These are phyloP conservation scores for Zanthoxylum bungeanum DNA, from an alignment of 345 rosid species.

Conservation along the genomic window DNA sequence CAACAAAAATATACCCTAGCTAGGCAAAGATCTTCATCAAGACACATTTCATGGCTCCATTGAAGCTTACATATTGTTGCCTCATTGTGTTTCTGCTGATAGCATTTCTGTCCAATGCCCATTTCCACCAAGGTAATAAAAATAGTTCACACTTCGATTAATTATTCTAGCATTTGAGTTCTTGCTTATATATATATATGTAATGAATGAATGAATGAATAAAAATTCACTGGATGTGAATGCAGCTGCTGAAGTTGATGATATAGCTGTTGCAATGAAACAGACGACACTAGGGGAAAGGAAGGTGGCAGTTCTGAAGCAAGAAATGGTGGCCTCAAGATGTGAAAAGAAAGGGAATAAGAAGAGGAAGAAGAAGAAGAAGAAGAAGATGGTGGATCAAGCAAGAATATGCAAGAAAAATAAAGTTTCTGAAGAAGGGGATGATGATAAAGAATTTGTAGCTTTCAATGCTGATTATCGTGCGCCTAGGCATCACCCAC, in stretches of 20 bases:
- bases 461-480: slow-evolving; percentile 71
- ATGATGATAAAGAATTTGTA: slow-evolving; percentile 47
- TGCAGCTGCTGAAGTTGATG: slow-evolving; percentile 10
- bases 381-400: neutral
- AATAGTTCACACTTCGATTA: neutral
- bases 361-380: too few species aligned
- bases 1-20: slow-evolving; percentile 7
- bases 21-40: too few species aligned
- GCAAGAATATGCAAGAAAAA: slow-evolving; percentile 7
- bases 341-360: neutral
- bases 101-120: slow-evolving; percentile 11
- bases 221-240: neutral
- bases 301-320: neutral
- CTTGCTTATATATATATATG: neutral
- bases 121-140: slow-evolving; percentile 17
- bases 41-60: slow-evolving; percentile 16
- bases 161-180: neutral
- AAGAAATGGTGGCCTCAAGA: slow-evolving; percentile 4
- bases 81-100: slow-evolving; percentile 15
- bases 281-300: slow-evolving; percentile 8
- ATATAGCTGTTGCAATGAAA: neutral
- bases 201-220: too few species aligned
- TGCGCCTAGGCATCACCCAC: slow-evolving; percentile 76
- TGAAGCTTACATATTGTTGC: slow-evolving; percentile 3
- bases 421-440: slow-evolving; percentile 21